A percentile compares a stretch with the other conserved stretches of the same genome.
phyloP scores from a whole-genome alignment of 2,329 filamentous ascomycete genomes.

The Lecanoromycetidae sp. region DNA sequence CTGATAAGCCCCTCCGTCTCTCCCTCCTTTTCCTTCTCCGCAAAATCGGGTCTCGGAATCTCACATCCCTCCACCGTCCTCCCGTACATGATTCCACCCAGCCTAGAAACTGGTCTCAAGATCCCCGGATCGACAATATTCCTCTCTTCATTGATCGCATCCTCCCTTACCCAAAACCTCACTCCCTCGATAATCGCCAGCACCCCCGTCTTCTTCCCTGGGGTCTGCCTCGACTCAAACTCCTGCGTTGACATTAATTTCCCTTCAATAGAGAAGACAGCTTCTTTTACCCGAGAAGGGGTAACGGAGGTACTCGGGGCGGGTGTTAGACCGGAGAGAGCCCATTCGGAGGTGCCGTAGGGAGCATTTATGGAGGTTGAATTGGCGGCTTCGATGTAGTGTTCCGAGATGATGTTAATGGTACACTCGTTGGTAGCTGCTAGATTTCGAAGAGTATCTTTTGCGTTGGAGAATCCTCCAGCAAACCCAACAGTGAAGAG shows the following conservation, averaged over 20 bases:
- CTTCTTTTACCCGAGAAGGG: conserved; percentile 64
- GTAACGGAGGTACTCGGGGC: conserved; percentile 53
- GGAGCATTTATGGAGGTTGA: conserved; percentile 67
- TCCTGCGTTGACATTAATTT: conserved; percentile 62
- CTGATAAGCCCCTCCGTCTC: conserved; percentile 14
- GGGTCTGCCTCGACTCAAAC: conserved; percentile 59
- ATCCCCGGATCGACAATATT: conserved; percentile 65
- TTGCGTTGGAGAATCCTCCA: conserved; percentile 47
- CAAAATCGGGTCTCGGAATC: conserved; percentile 45
- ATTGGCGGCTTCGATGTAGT: conserved; percentile 80
- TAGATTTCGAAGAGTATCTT: conserved; percentile 70
- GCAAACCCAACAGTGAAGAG: conserved; percentile 58
- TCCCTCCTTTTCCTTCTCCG: conserved; percentile 11
- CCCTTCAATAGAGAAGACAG: conserved; percentile 70
- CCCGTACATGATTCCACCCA: conserved; percentile 80
- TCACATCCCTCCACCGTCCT: conserved; percentile 59
- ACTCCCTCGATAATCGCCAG: conserved; percentile 71
- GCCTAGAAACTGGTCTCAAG: conserved; percentile 59
- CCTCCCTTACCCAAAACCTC: conserved; percentile 78
- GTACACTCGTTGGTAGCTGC: conserved; percentile 60
- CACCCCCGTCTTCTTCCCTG: conserved; percentile 63
- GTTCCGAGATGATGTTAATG: conserved; percentile 78
- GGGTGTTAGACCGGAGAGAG: conserved; percentile 61
- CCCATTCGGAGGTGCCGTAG: conserved; percentile 67
- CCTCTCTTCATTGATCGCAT: conserved; percentile 68